Conservation (phyloP, 208 protist species). For the Strigomonas culicis region DNA sequence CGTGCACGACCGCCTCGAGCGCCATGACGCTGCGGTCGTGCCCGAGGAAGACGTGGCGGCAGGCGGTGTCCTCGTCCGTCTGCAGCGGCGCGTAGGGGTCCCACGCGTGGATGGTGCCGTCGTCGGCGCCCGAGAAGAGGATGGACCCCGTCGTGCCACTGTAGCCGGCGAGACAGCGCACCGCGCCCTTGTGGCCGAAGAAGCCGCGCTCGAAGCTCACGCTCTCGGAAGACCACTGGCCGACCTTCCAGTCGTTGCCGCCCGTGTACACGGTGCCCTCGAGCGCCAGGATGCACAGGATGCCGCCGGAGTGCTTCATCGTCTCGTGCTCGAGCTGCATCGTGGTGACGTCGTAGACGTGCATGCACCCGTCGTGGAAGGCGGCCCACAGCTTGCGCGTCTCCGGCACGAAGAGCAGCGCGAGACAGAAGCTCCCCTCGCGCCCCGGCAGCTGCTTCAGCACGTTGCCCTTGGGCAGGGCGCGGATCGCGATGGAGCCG, state of each 20-base stretch:
- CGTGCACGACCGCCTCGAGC: conserved; percentile 42
- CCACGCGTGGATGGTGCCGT: conserved; percentile 75
- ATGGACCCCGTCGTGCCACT: conserved; percentile 52
- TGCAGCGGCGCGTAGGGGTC: conserved; percentile 46
- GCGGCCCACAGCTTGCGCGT: conserved; percentile 56
- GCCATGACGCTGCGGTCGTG: conserved; percentile 37
- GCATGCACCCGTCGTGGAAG: conserved; percentile 80
- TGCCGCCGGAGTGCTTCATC: conserved; percentile 21
- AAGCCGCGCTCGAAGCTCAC: conserved; percentile 39
- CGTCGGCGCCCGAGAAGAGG: conserved; percentile 80
- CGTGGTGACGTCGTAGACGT: conserved; percentile 49
- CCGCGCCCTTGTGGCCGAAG: conserved; percentile 58
- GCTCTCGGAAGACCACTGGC: conserved; percentile 43
- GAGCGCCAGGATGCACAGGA: conserved; percentile 29
- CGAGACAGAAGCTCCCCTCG: conserved; percentile 51
- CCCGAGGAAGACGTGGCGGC: conserved; percentile 53
- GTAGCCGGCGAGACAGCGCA: conserved; percentile 54
- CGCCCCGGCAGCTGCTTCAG: conserved; percentile 44
- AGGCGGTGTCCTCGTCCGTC: conserved; percentile 16
- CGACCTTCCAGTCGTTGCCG: conserved; percentile 74
- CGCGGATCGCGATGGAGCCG: conserved; percentile 60
- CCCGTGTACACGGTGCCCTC: conserved; percentile 74
- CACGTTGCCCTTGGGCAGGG: conserved; percentile 55
- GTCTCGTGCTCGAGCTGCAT: conserved; percentile 37
- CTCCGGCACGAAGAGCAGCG: conserved; percentile 46